Percentiles rank a stretch among this genome's conserved stretches.
These are phyloP conservation scores for Noccaea caerulescens DNA, from an alignment of 345 rosid species.

Conservation along the genomic window DNA sequence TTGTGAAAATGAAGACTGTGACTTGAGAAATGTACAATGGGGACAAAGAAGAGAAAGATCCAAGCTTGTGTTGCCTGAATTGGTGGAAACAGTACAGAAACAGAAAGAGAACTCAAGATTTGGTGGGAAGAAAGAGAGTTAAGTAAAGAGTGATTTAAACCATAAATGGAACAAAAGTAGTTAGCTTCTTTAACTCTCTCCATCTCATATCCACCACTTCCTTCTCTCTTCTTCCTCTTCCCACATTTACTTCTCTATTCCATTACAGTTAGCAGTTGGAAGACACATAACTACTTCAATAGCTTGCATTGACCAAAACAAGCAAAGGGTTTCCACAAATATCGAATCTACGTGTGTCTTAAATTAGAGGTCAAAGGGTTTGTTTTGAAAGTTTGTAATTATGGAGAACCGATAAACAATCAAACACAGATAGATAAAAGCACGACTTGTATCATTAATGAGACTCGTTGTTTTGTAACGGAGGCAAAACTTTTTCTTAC, in stretches of 20 bases:
- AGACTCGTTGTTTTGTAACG: slow-evolving; percentile 11
- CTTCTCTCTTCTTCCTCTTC: slow-evolving; percentile 30
- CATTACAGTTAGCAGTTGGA: slow-evolving; percentile 45
- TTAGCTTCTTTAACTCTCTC: slow-evolving; percentile 15
- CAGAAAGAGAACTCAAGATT: slow-evolving; percentile 31
- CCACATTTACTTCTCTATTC: slow-evolving; percentile 47
- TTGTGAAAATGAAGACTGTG: not conserved
- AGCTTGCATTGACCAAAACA: slow-evolving; percentile 39
- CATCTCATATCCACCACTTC: slow-evolving; percentile 31
- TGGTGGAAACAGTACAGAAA: slow-evolving; percentile 34
- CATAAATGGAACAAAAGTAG: slow-evolving; percentile 34
- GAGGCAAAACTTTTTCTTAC: slow-evolving; percentile 44
- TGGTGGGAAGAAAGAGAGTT: slow-evolving; percentile 39
- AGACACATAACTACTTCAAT: slow-evolving; percentile 37
- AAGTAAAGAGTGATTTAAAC: slow-evolving; percentile 19
- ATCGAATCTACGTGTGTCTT: slow-evolving; percentile 30
- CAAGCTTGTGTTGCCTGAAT: slow-evolving; percentile 27
- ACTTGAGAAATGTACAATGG: slow-evolving; percentile 21
- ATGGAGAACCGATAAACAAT: slow-evolving; percentile 27
- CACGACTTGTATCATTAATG: slow-evolving; percentile 20
- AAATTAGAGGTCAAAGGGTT: slow-evolving; percentile 32
- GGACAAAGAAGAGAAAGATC: slow-evolving; percentile 28
- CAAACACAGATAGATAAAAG: slow-evolving; percentile 19
- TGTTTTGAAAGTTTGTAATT: slow-evolving; percentile 22
- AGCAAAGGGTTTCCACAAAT: slow-evolving; percentile 37